Percentiles rank a stretch among this genome's conserved stretches.
These are phyloP conservation scores for Luffa aegyptiaca DNA, from an alignment of 306 rosid genomes.

Conservation along the genomic window DNA sequence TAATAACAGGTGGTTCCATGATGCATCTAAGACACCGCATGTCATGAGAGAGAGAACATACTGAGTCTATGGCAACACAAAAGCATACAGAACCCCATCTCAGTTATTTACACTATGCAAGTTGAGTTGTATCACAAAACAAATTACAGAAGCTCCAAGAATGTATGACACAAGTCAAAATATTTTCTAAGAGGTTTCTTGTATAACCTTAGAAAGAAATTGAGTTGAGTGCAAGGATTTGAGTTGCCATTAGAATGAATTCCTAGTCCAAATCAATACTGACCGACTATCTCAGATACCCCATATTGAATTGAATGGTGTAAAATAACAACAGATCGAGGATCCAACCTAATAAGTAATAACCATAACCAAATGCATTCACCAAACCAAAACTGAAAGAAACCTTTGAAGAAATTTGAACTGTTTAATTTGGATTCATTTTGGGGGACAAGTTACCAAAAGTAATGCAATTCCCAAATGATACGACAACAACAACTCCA, in stretches of 20 bases:
- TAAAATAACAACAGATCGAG: not conserved
- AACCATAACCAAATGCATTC: not conserved
- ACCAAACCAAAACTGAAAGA: not conserved
- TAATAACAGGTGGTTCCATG: not conserved
- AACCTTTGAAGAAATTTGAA: not conserved
- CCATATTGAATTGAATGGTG: not conserved
- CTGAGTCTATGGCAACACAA: slow-evolving; percentile 75
- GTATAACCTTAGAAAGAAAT: not conserved
- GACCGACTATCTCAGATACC: not conserved
- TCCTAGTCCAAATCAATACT: not conserved
- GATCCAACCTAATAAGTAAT: not conserved
- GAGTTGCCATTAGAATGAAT: not conserved
- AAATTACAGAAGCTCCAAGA: not conserved
- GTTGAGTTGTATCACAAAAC: not conserved
- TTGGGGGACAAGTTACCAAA: slow-evolving; percentile 48
- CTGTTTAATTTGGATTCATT: not conserved
- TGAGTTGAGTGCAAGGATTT: not conserved
- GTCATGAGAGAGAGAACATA: slow-evolving; percentile 12
- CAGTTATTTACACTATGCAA: not conserved
- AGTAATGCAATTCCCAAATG: slow-evolving; percentile 52
- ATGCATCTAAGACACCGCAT: not conserved
- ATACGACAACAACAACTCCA: slow-evolving; percentile 43
- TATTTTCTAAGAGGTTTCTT: not conserved
- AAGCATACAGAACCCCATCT: slow-evolving; percentile 19
- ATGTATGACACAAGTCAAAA: not conserved